Evolutionary conservation across 768 basidiomycete species (phyloP).

Genomic region (Xanthoconium purpureum): DNA sequence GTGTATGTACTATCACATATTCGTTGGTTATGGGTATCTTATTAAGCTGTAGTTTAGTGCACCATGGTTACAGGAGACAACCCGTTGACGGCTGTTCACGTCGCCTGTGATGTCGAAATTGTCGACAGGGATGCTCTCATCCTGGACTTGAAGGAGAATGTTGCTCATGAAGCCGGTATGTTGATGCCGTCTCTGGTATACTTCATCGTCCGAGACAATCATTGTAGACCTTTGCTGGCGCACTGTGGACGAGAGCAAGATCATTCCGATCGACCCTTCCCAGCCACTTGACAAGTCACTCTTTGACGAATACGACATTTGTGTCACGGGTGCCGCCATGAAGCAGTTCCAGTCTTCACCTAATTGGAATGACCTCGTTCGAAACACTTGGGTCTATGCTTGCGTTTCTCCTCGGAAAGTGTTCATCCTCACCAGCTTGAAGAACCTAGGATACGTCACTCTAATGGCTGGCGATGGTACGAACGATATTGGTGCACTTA

Average conservation of each 20-base stretch:
- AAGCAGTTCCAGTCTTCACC: constrained; percentile 75
- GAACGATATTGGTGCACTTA: constrained; percentile 97
- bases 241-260: constrained; percentile 86
- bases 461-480: constrained; percentile 99
- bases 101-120: constrained; percentile 94
- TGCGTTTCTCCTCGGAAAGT: constrained; percentile 98
- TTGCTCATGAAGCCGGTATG: constrained; percentile 65
- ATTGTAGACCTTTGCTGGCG: constrained; percentile 82
- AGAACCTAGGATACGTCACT: constrained; percentile 84
- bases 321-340: constrained; percentile 92
- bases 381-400: constrained; percentile 97
- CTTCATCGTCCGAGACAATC: not conserved
- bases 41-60: constrained; percentile 51
- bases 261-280: constrained; percentile 81
- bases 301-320: constrained; percentile 90
- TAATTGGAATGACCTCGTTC: constrained; percentile 79
- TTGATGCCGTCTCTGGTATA: not conserved
- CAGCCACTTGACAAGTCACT: constrained; percentile 75
- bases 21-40: not conserved
- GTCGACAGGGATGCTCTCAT: constrained; percentile 94
- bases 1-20: constrained; percentile 52
- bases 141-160: constrained; percentile 83
- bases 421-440: constrained; percentile 86
- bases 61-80: constrained; percentile 99
- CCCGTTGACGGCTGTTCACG: constrained; percentile 93